Evolutionary conservation across 2,329 filamentous ascomycete species (phyloP).

Genomic region (Penicillium sp.): DNA sequence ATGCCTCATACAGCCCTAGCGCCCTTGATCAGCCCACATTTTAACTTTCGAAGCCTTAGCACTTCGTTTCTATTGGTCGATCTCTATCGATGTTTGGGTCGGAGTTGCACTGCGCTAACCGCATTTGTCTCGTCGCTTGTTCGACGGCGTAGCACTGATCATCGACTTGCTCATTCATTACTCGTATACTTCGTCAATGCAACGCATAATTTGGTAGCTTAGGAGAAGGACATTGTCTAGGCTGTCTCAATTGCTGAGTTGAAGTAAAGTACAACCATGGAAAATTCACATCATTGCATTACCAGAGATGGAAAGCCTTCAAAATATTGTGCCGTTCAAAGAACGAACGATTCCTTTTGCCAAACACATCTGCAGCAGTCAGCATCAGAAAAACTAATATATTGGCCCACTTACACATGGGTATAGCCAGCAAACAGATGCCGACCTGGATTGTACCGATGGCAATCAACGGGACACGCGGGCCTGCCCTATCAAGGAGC

Average conservation of each 20-base stretch:
- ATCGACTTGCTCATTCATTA: neutral
- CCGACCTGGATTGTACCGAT: slow-evolving; percentile 74
- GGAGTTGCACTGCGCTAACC: slow-evolving; percentile 1
- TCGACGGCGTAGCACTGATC: neutral
- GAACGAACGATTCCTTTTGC: slow-evolving; percentile 71
- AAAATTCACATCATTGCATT: too few species aligned
- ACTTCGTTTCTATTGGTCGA: neutral
- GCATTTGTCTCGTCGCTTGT: neutral
- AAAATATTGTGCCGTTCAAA: slow-evolving; percentile 73
- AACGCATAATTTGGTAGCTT: too few species aligned
- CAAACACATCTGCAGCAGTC: slow-evolving; percentile 61
- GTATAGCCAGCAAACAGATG: slow-evolving; percentile 70
- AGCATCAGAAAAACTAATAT: neutral
- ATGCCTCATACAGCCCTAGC: neutral
- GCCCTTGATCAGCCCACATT: neutral
- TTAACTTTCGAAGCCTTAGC: too few species aligned
- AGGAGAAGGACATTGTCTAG: too few species aligned
- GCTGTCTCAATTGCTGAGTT: too few species aligned
- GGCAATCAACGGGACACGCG: slow-evolving; percentile 58
- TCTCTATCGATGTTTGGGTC: neutral
- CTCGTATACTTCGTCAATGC: neutral
- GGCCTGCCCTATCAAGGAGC: slow-evolving; percentile 60
- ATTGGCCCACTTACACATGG: slow-evolving; percentile 66
- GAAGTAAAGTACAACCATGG: too few species aligned
- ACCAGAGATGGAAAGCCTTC: slow-evolving; percentile 37